Evolutionary conservation across 768 basidiomycete species (phyloP).

Genomic region (Glaciozyma martinii): DNA sequence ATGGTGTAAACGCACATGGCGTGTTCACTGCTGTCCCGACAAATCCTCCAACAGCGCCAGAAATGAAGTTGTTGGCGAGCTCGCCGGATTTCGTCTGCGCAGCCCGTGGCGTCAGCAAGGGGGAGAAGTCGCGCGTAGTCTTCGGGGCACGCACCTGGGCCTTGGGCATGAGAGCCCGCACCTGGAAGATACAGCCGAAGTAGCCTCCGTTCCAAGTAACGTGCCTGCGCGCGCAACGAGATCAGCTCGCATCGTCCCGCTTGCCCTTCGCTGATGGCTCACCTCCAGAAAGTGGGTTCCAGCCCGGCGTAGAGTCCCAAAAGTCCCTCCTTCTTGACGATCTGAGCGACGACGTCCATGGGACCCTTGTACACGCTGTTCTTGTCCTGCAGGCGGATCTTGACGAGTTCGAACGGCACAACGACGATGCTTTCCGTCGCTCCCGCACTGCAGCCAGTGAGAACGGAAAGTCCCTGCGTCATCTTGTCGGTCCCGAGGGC

Average conservation of each 20-base stretch:
- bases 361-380: conserved; percentile 81
- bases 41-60: conserved; percentile 81
- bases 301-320: conserved; percentile 86
- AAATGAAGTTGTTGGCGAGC: conserved; percentile 83
- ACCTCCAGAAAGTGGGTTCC: conserved; percentile 98
- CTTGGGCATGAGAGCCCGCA: conserved; percentile 69
- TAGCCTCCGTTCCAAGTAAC: conserved; percentile 63
- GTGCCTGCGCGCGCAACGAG: conserved; percentile 10
- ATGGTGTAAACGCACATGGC: conserved; percentile 45
- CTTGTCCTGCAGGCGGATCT: conserved; percentile 80
- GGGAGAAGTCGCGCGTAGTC: neutral
- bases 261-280: conserved; percentile 18
- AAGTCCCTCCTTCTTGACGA: conserved; percentile 66
- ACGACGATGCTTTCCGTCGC: conserved; percentile 76
- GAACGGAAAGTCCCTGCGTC: conserved; percentile 74
- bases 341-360: conserved; percentile 74
- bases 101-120: neutral
- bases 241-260: conserved; percentile 72
- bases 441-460: conserved; percentile 88
- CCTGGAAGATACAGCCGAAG: conserved; percentile 78
- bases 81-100: conserved; percentile 56
- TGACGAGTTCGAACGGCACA: conserved; percentile 76
- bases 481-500: conserved; percentile 67
- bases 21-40: conserved; percentile 64
- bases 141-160: conserved; percentile 55